Conservation (phyloP, 805 yeast species). For the Saturnispora zaruensis region DNA sequence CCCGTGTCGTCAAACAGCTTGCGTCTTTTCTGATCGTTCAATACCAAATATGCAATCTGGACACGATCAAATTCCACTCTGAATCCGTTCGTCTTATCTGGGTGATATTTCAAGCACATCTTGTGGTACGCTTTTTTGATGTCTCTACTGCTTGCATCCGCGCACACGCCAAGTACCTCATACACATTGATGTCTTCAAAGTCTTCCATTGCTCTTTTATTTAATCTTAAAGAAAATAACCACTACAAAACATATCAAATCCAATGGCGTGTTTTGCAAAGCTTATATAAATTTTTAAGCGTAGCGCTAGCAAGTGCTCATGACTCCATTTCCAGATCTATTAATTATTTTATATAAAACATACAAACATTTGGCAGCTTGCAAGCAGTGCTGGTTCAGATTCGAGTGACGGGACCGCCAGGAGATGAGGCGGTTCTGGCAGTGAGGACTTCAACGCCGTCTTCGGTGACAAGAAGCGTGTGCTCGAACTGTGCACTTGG, state of each 20-base stretch:
- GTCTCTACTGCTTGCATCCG: conserved; percentile 38
- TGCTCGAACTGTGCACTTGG: conserved; percentile 94
- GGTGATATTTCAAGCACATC: conserved; percentile 56
- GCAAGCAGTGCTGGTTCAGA: neutral
- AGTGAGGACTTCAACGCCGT: conserved; percentile 84
- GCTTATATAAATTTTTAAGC: neutral
- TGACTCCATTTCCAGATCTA: neutral
- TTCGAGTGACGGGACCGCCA: conserved; percentile 73
- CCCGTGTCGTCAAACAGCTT: conserved; percentile 66
- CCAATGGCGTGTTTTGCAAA: neutral
- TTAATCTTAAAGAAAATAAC: neutral
- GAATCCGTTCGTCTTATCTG: conserved; percentile 48
- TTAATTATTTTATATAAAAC: neutral
- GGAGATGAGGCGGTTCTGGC: conserved; percentile 76
- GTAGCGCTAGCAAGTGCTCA: neutral
- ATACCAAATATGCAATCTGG: conserved; percentile 65
- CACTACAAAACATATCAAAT: neutral
- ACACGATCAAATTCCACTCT: conserved; percentile 49
- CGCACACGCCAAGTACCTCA: conserved; percentile 36
- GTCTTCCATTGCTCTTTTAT: neutral
- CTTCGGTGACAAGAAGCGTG: conserved; percentile 84
- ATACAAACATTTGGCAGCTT: neutral
- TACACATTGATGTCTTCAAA: conserved; percentile 41
- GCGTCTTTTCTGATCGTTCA: conserved; percentile 50
- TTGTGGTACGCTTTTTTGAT: conserved; percentile 63